Evolutionary conservation across 2,329 filamentous ascomycete genomes (phyloP).

Genomic region (Fusarium illudens): DNA sequence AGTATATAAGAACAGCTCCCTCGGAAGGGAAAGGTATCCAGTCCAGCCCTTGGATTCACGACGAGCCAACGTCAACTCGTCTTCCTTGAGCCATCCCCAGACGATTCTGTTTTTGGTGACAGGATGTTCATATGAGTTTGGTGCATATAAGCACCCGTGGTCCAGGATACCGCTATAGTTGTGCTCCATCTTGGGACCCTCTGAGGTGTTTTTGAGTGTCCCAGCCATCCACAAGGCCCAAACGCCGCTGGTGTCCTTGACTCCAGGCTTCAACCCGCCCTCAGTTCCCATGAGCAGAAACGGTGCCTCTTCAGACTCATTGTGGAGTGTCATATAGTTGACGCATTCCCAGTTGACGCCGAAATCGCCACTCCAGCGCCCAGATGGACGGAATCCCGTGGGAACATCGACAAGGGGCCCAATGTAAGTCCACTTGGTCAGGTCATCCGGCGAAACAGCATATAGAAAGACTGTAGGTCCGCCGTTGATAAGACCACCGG

Average conservation of each 20-base stretch:
- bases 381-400: conserved; percentile 47
- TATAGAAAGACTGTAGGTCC: conserved; percentile 59
- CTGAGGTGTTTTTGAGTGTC: conserved; percentile 24
- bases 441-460: conserved; percentile 48
- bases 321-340: conserved; percentile 54
- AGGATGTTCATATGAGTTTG: conserved; percentile 58
- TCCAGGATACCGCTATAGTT: conserved; percentile 57
- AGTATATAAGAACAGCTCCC: conserved; percentile 53
- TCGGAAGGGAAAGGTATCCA: conserved; percentile 56
- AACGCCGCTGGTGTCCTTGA: conserved; percentile 18
- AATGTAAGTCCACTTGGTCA: conserved; percentile 55
- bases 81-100: conserved; percentile 61
- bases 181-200: conserved; percentile 43
- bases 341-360: conserved; percentile 62
- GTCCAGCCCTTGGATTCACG: conserved; percentile 59
- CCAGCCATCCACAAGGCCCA: conserved; percentile 55
- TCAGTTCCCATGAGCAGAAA: conserved; percentile 58
- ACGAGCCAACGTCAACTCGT: conserved; percentile 54
- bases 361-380: conserved; percentile 58
- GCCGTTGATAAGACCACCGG: conserved; percentile 53
- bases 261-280: conserved; percentile 44
- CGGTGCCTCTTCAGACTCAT: conserved; percentile 43
- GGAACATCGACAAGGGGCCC: conserved; percentile 53
- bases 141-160: conserved; percentile 58
- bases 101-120: conserved; percentile 51